These are phyloP conservation scores for Ceratocystis cubensis DNA, from an alignment of 2,329 filamentous ascomycete genomes.

Conservation along the genomic window DNA sequence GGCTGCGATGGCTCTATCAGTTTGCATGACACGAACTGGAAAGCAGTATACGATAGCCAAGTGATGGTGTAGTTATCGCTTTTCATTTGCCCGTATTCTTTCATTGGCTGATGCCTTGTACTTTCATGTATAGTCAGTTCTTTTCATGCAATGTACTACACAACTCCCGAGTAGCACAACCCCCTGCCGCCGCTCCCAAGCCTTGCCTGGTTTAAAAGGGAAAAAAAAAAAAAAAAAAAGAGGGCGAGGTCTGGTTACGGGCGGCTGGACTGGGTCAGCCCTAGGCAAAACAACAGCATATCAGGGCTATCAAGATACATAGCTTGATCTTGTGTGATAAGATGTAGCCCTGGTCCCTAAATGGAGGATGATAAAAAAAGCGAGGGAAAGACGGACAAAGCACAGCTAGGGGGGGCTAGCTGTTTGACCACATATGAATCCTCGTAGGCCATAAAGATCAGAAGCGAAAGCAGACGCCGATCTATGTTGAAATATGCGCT, in stretches of 20 bases:
- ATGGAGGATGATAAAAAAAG: not conserved
- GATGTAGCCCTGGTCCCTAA: not conserved
- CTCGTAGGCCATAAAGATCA: not conserved
- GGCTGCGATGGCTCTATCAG: not conserved
- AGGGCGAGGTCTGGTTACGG: not conserved
- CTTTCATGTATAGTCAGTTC: not conserved
- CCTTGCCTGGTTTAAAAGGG: not conserved
- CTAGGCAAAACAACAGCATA: not conserved
- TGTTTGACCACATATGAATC: not conserved
- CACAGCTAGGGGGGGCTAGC: not conserved
- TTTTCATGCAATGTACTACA: not conserved
- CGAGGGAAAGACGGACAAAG: not conserved
- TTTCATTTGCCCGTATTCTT: not conserved
- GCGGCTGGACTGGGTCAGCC: not conserved
- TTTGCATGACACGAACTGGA: not conserved
- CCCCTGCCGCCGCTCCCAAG: not conserved
- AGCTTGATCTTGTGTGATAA: not conserved
- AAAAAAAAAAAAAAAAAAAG: not conserved
- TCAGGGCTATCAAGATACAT: not conserved
- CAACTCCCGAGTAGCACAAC: not conserved
- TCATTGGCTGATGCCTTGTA: not conserved
- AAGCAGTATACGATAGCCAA: not conserved
- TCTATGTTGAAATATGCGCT: not conserved
- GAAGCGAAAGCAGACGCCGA: slow-evolving; percentile 1
- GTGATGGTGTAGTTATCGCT: not conserved